Evolutionary conservation across 768 basidiomycete species (phyloP).

Genomic region (Myochromella boudieri): DNA sequence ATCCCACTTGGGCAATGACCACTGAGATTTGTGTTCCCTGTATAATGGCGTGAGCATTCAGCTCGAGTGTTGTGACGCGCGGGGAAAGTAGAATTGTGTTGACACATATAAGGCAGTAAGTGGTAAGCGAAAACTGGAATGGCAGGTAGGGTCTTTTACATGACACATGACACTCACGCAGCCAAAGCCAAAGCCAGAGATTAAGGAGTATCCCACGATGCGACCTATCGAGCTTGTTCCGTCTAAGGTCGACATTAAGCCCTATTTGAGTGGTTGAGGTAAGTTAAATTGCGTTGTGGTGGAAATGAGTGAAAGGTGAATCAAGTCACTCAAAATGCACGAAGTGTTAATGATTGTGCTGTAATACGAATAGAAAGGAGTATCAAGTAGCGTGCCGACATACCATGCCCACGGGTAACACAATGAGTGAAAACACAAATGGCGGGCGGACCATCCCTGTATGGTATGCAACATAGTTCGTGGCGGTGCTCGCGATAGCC

Average conservation of each 20-base stretch:
- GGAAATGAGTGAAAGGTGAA: too few species aligned
- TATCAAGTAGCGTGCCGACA: too few species aligned
- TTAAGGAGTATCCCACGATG: constrained; percentile 21
- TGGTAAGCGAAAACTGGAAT: neutral
- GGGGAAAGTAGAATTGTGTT: too few species aligned
- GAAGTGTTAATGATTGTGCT: too few species aligned
- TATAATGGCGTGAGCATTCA: too few species aligned
- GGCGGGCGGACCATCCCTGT: constrained; percentile 14
- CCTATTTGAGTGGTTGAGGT: too few species aligned
- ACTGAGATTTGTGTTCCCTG: constrained; percentile 21
- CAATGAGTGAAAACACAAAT: constrained; percentile 11
- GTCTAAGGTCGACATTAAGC: constrained; percentile 23
- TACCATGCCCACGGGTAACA: constrained; percentile 23
- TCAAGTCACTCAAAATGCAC: too few species aligned
- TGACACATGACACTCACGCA: constrained; percentile 17
- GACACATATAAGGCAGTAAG: too few species aligned
- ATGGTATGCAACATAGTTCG: constrained; percentile 14
- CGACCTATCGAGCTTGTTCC: constrained; percentile 19
- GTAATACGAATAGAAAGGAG: too few species aligned
- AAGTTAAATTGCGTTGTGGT: too few species aligned
- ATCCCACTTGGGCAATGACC: constrained; percentile 24
- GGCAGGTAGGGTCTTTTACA: too few species aligned
- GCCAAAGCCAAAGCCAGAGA: constrained; percentile 24
- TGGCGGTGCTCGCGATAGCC: constrained; percentile 17
- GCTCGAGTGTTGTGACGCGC: too few species aligned